phyloP scores from a whole-genome alignment of 2,329 filamentous ascomycete genomes.

The Cadophora gregata region DNA sequence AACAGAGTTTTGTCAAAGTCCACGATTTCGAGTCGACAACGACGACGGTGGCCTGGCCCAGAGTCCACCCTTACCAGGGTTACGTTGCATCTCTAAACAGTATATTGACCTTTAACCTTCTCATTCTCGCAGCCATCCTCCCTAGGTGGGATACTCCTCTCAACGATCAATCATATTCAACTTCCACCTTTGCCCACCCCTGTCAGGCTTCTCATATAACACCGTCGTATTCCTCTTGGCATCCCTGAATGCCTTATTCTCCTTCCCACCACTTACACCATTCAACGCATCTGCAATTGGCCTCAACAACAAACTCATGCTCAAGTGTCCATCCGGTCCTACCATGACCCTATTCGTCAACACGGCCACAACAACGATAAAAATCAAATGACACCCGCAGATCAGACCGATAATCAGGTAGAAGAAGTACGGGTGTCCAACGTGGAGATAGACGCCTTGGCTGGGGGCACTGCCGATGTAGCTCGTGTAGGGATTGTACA shows the following conservation, averaged over 20 bases:
- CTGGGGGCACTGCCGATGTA: slow-evolving; percentile 31
- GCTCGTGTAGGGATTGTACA: slow-evolving; percentile 29
- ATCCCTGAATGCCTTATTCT: slow-evolving; percentile 36
- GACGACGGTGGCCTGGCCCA: too few relatives aligned
- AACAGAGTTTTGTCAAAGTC: too few relatives aligned
- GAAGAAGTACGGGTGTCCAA: slow-evolving; percentile 53
- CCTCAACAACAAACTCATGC: slow-evolving; percentile 38
- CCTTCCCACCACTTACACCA: slow-evolving; percentile 33
- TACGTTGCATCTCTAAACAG: too few relatives aligned
- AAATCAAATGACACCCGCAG: slow-evolving; percentile 33
- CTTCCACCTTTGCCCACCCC: slow-evolving; percentile 33
- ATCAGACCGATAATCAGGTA: slow-evolving; percentile 47
- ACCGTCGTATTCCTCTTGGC: slow-evolving; percentile 37
- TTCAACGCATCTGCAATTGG: slow-evolving; percentile 42
- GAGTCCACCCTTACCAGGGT: too few relatives aligned
- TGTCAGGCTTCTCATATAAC: slow-evolving; percentile 36
- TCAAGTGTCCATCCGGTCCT: slow-evolving; percentile 36
- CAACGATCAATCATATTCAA: slow-evolving; percentile 33
- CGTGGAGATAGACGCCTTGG: slow-evolving; percentile 38
- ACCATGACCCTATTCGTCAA: slow-evolving; percentile 41
- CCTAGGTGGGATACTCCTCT: too few relatives aligned
- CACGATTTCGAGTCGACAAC: too few relatives aligned
- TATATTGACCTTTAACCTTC: too few relatives aligned
- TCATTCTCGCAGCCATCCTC: too few relatives aligned
- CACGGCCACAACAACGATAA: slow-evolving; percentile 37